A percentile compares a stretch with the other conserved stretches of the same genome.
phyloP scores from a whole-genome alignment of 192 early-diverging fungal genomes.

The Chytriomyces hyalinus region DNA sequence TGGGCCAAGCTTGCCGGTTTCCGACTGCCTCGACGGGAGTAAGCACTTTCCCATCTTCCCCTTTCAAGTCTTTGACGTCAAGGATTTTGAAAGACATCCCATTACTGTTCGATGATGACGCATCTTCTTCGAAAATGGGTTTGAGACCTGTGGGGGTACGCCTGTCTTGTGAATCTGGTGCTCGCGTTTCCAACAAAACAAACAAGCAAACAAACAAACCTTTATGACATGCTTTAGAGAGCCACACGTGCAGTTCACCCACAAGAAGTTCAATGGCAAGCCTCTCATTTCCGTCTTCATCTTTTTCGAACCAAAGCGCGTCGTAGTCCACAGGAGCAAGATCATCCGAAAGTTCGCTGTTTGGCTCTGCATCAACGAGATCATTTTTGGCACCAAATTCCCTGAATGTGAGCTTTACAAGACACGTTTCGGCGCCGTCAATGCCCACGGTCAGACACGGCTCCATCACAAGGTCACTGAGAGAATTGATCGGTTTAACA shows the following conservation, averaged over 20 bases:
- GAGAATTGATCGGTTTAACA: background rate
- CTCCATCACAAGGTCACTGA: conserved; percentile 25
- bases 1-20: background rate
- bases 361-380: background rate
- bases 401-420: background rate
- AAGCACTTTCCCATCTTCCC: background rate
- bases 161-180: background rate
- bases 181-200: too few relatives aligned
- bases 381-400: background rate
- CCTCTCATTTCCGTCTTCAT: background rate
- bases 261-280: conserved; percentile 5
- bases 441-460: conserved; percentile 23
- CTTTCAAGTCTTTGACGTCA: background rate
- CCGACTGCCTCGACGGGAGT: background rate
- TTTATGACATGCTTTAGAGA: background rate
- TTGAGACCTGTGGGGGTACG: background rate
- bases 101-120: background rate
- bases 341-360: background rate
- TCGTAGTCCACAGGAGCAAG: background rate
- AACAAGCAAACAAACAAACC: background rate
- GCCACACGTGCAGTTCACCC: conserved; percentile 19
- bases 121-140: background rate
- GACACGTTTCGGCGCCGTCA: conserved; percentile 32
- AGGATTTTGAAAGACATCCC: conserved; percentile 6
- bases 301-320: conserved; percentile 17